These are phyloP conservation scores for Aureobasidium pullulans DNA, from an alignment of 2,329 filamentous ascomycete genomes.

Conservation along the genomic window DNA sequence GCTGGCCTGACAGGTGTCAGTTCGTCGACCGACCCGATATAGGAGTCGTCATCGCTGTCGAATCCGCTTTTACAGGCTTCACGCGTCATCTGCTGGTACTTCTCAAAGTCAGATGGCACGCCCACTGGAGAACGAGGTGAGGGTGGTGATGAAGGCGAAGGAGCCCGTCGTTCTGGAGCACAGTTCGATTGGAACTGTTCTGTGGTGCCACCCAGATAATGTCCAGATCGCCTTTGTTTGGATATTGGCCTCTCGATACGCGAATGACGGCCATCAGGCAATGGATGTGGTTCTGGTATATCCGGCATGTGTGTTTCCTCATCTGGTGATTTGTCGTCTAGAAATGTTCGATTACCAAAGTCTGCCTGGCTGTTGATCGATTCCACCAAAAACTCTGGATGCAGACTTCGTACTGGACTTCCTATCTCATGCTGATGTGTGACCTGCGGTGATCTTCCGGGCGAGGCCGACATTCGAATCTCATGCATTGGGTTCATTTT, in stretches of 20 bases:
- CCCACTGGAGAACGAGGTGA: slow-evolving; percentile 5
- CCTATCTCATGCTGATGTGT: slow-evolving; percentile 22
- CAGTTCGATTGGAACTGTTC: slow-evolving; percentile 13
- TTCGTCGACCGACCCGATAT: slow-evolving; percentile 12
- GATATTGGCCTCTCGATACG: background rate
- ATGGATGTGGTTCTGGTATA: background rate
- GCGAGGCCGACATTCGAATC: slow-evolving; percentile 26
- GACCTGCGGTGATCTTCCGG: slow-evolving; percentile 27
- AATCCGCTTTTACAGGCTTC: slow-evolving; percentile 6
- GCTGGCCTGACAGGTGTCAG: slow-evolving; percentile 10
- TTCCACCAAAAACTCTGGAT: slow-evolving; percentile 26
- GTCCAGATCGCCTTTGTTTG: slow-evolving; percentile 11
- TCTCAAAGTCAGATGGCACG: slow-evolving; percentile 8
- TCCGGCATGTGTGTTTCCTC: background rate
- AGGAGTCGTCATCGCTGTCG: slow-evolving; percentile 11
- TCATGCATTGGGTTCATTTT: slow-evolving; percentile 9
- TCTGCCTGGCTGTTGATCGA: slow-evolving; percentile 26
- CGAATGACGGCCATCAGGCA: background rate
- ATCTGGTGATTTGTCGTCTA: slow-evolving; percentile 24
- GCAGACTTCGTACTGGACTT: slow-evolving; percentile 30
- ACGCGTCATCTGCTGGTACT: slow-evolving; percentile 5
- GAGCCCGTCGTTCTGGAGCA: background rate
- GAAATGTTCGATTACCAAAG: slow-evolving; percentile 26
- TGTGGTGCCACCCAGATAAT: slow-evolving; percentile 12
- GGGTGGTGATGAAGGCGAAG: background rate